Evolutionary conservation across 2,329 filamentous ascomycete genomes (phyloP), one percentile per base, ranked within the genome.

Genomic region (Teratosphaeria nubilosa): DNA sequence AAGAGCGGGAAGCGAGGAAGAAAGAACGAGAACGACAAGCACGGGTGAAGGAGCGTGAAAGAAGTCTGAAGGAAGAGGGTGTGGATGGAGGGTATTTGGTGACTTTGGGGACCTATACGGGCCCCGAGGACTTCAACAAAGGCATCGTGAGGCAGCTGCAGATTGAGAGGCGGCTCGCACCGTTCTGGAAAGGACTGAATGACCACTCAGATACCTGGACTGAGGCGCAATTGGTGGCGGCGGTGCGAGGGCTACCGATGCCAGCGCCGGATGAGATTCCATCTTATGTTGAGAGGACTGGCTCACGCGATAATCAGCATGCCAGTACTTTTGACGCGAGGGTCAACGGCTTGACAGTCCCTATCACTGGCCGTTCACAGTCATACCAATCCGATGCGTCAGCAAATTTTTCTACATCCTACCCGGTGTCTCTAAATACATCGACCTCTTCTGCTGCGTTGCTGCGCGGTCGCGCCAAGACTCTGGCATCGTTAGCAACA

Each of bases 21-120:
- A 76, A 90, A 57, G 92, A 96, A 72, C 87, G 85, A 68, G 92
- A 97, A 72, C 85, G 90, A 52, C 77, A 82, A 16, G 80, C 83
- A 41, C 81, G 94, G 59, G 75, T 87, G 51, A 90, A 90, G 72
- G 94, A 99, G 72, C 84, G 94, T 53, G 91, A 96, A 73, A 82
- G 88, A 64, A 99, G 94, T 69, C 85, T 97, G 76, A 85, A 80
- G 63, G 91, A 96, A 67, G 94, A 99, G 71, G 85, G 91, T 72
- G 88, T 97, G 2, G 94, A 99, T 73, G 94, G 94, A 22, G 94
- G 94, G 24, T 99, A 86, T 75, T 77, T 99, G 53, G 94, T 99
- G 32, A 99, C 94, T 0, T 83, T 96, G 70, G 94, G 94, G 37
- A 89, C 91, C 54, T 99, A 99, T 70, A 92, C 90, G 24, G 91